phyloP scores from a whole-genome alignment of 2,329 filamentous ascomycete genomes.

The Talaromyces sp. region DNA sequence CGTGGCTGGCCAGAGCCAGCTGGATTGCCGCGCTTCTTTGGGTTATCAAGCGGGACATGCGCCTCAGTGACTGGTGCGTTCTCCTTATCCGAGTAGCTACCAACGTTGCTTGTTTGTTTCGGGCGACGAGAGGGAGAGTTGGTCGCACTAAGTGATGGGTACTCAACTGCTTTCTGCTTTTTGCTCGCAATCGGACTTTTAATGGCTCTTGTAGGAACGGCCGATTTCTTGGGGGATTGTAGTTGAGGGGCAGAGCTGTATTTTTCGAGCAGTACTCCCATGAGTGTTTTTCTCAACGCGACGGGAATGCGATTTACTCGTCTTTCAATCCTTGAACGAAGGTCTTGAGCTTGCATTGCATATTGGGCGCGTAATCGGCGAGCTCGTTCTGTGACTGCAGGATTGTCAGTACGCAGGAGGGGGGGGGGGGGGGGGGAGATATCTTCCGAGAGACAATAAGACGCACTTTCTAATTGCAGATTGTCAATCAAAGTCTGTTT shows the following conservation, averaged over 20 bases:
- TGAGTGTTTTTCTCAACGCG: constrained; percentile 71
- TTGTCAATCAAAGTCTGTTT: constrained; percentile 89
- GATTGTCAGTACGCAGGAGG: constrained; percentile 7
- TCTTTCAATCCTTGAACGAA: constrained; percentile 83
- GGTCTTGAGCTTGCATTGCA: constrained; percentile 77
- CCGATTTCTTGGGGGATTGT: constrained; percentile 31
- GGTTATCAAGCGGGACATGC: constrained; percentile 57
- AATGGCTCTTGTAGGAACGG: constrained; percentile 29
- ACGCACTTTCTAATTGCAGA: constrained; percentile 78
- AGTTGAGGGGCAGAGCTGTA: constrained; percentile 31
- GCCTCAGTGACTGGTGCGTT: constrained; percentile 51
- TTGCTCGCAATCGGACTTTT: constrained; percentile 25
- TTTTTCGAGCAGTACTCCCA: constrained; percentile 70
- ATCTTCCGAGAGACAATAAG: neutral
- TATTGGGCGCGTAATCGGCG: constrained; percentile 86
- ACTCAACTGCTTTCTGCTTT: constrained; percentile 29
- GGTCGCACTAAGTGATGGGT: constrained; percentile 27
- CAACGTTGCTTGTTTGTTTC: constrained; percentile 54
- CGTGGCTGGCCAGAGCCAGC: constrained; percentile 39
- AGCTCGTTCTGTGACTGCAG: constrained; percentile 75
- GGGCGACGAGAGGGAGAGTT: constrained; percentile 30
- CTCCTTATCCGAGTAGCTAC: constrained; percentile 69
- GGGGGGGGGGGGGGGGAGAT: neutral
- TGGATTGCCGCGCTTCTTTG: constrained; percentile 62
- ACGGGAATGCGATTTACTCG: constrained; percentile 88